A percentile compares a stretch with the other conserved stretches of the same genome.
phyloP scores from a whole-genome alignment of 176 grass and related monocot genomes.

The Ananas comosus region DNA sequence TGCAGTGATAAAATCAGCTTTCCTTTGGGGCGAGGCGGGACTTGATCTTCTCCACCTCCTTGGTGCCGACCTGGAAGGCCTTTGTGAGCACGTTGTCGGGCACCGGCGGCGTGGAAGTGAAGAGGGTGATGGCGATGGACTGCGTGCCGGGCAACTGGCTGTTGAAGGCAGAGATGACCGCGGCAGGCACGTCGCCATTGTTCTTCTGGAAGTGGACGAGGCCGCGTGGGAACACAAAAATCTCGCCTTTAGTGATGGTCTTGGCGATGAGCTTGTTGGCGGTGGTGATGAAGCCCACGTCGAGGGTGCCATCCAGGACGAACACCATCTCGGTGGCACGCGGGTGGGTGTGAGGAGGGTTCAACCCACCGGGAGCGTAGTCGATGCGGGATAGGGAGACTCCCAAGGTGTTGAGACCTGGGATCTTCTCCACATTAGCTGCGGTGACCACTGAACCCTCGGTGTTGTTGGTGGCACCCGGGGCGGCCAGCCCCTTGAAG shows the following conservation, averaged over 20 bases:
- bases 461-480: conserved; percentile 46
- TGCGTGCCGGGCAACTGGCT: conserved; percentile 76
- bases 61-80: conserved; percentile 39
- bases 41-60: conserved; percentile 38
- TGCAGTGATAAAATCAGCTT: background rate
- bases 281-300: conserved; percentile 77
- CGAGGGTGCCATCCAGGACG: conserved; percentile 47
- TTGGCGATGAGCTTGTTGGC: conserved; percentile 51
- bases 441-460: conserved; percentile 31
- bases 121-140: conserved; percentile 48
- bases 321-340: conserved; percentile 75
- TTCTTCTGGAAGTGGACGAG: conserved; percentile 90
- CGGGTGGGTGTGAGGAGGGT: conserved; percentile 77
- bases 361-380: conserved; percentile 46
- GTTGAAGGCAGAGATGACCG: conserved; percentile 60
- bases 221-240: conserved; percentile 62
- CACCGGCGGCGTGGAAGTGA: conserved; percentile 32
- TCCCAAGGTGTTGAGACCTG: conserved; percentile 70
- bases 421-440: conserved; percentile 39
- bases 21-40: conserved; percentile 44
- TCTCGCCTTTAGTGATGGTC: conserved; percentile 36
- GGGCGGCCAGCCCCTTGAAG: conserved; percentile 26
- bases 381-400: conserved; percentile 70
- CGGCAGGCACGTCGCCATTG: conserved; percentile 16
- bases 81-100: conserved; percentile 49